A percentile compares a stretch with the other conserved stretches of the same genome.
phyloP scores from a whole-genome alignment of 176 grass and related monocot genomes.

The Typha latifolia region DNA sequence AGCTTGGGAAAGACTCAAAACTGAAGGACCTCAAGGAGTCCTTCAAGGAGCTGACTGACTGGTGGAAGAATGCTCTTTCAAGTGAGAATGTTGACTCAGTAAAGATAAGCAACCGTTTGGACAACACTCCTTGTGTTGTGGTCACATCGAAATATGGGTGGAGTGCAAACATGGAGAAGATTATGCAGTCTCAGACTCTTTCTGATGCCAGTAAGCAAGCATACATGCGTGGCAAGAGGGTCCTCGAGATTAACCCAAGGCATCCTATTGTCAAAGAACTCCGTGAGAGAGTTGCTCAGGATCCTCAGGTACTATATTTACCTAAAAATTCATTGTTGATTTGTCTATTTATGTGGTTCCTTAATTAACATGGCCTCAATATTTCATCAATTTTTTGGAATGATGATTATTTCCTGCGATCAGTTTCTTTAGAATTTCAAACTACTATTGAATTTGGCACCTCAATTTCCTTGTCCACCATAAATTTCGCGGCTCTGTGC shows the following conservation, averaged over 20 bases:
- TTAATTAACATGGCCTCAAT: not conserved
- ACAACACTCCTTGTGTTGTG: constrained; percentile 73
- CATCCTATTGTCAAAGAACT: constrained; percentile 98
- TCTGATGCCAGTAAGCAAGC: constrained; percentile 81
- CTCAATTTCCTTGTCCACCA: too few relatives aligned
- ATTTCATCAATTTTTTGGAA: too few relatives aligned
- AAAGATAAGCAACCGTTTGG: constrained; percentile 84
- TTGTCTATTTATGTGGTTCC: not conserved
- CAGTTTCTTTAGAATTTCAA: too few relatives aligned
- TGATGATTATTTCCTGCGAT: too few relatives aligned
- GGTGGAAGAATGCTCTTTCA: constrained; percentile 85
- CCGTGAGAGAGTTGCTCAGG: constrained; percentile 71
- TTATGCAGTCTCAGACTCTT: constrained; percentile 86
- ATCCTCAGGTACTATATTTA: constrained; percentile 41
- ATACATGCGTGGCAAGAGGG: constrained; percentile 83
- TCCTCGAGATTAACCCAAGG: constrained; percentile 88
- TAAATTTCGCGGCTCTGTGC: too few relatives aligned
- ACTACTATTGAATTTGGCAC: too few relatives aligned
- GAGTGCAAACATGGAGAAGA: constrained; percentile 99
- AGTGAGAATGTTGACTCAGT: constrained; percentile 78
- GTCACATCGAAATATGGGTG: constrained; percentile 85
- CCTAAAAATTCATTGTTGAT: not conserved
- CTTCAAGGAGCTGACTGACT: constrained; percentile 83
- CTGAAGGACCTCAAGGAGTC: constrained; percentile 96
- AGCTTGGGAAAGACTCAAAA: constrained; percentile 88